Conservation (phyloP, 2,329 filamentous ascomycete genomes). For the Diaporthe ampelina region DNA sequence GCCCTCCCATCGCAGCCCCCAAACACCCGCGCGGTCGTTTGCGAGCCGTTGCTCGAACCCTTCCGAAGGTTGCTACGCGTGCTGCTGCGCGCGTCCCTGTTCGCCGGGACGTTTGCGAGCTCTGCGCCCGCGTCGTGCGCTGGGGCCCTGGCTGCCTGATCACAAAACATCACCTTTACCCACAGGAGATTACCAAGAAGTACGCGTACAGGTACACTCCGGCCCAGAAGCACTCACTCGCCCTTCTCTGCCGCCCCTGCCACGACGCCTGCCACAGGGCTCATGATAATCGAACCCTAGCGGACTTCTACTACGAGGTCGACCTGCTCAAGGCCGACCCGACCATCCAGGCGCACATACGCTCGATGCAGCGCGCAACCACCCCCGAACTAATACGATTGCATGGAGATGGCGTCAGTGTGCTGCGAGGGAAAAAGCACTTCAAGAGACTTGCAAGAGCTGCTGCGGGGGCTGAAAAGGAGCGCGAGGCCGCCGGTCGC, state of each 20-base stretch:
- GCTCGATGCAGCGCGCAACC: conserved; percentile 23
- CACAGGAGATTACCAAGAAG: conserved; percentile 14
- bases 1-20: not conserved
- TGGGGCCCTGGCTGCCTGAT: conserved; percentile 29
- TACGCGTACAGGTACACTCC: not conserved
- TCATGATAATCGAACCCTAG: not conserved
- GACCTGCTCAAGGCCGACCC: conserved; percentile 21
- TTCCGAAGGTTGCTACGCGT: not conserved
- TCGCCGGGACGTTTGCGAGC: conserved; percentile 17
- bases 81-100: not conserved
- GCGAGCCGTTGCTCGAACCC: not conserved
- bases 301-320: conserved; percentile 8
- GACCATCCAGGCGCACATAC: not conserved
- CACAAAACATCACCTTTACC: conserved; percentile 34
- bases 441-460: not conserved
- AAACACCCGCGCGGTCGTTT: not conserved
- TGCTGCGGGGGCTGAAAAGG: not conserved
- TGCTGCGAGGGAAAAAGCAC: not conserved
- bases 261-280: conserved; percentile 21
- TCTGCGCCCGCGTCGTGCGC: conserved; percentile 25
- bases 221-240: not conserved
- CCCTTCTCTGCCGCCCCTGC: conserved; percentile 27
- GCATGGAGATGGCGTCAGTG: not conserved
- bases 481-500: not conserved
- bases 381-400: conserved; percentile 8